These are phyloP conservation scores for Dactylorhiza incarnata DNA, from an alignment of 106 monocot species.

Conservation along the genomic window DNA sequence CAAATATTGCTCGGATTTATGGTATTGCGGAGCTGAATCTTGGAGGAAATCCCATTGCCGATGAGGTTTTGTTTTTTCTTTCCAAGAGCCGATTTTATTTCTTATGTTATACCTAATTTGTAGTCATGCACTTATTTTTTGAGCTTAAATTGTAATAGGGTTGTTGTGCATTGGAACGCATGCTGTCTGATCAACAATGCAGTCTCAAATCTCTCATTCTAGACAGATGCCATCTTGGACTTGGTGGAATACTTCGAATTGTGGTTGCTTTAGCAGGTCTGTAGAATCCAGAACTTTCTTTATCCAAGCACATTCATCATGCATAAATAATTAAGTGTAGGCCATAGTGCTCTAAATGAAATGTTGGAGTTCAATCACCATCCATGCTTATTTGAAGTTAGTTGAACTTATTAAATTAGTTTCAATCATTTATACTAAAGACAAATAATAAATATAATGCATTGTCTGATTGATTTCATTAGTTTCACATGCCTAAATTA, in stretches of 20 bases:
- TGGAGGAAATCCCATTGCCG: slow-evolving; percentile 52
- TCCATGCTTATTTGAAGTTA: background rate
- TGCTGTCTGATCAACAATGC: slow-evolving; percentile 48
- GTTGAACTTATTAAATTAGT: background rate
- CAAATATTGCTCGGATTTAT: slow-evolving; percentile 23
- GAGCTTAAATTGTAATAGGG: slow-evolving; percentile 29
- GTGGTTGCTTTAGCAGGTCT: slow-evolving; percentile 62
- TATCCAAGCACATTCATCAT: background rate
- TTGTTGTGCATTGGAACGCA: slow-evolving; percentile 30
- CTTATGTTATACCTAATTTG: background rate
- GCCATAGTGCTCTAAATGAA: background rate
- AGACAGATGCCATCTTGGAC: slow-evolving; percentile 57
- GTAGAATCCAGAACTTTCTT: slow-evolving; percentile 6
- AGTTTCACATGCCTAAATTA: too few species aligned
- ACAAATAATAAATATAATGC: background rate
- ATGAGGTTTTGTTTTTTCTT: slow-evolving; percentile 40
- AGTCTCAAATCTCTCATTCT: slow-evolving; percentile 56
- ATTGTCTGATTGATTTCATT: too few species aligned
- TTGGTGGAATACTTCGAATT: slow-evolving; percentile 51
- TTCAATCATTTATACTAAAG: background rate
- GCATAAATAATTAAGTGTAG: background rate
- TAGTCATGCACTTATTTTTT: background rate
- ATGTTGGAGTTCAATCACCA: background rate
- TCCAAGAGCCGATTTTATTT: background rate
- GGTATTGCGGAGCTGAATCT: slow-evolving; percentile 67